A percentile compares a stretch with the other conserved stretches of the same genome.
Evolutionary conservation across 2,329 filamentous ascomycete species (phyloP).

Genomic region (Emergomyces pasteurianus): DNA sequence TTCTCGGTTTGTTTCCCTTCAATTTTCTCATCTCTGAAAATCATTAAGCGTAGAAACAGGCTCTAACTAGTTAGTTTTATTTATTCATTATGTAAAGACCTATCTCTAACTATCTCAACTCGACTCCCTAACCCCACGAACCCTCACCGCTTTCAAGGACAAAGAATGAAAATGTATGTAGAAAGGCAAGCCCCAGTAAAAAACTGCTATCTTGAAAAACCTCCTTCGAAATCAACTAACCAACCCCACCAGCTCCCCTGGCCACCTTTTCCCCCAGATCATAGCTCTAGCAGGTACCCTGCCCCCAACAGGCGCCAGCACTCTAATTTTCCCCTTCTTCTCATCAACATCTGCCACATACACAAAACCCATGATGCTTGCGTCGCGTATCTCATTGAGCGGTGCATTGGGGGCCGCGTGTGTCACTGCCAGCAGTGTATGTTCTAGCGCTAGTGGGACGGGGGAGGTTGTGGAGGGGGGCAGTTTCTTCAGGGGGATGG

Average conservation of each 20-base stretch:
- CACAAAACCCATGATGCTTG: conserved; percentile 81
- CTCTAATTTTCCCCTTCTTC: conserved; percentile 63
- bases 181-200: no score
- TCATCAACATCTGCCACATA: conserved; percentile 89
- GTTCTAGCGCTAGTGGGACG: conserved; percentile 50
- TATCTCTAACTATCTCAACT: background rate
- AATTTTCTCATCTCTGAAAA: background rate
- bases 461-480: conserved; percentile 39
- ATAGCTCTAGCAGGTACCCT: conserved; percentile 67
- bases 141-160: no score
- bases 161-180: no score
- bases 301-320: conserved; percentile 75
- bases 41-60: background rate
- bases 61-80: background rate
- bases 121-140: background rate
- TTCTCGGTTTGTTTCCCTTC: background rate
- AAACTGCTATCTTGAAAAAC: no score
- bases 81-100: background rate
- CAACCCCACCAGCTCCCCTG: conserved; percentile 69
- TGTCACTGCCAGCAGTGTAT: conserved; percentile 76
- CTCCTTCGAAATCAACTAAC: conserved; percentile 35
- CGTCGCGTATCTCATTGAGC: conserved; percentile 61
- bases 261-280: conserved; percentile 68
- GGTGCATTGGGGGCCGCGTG: conserved; percentile 59
- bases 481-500: conserved; percentile 44